These are phyloP conservation scores for Erodium trifolium DNA, from an alignment of 441 rosid species.

Conservation along the genomic window DNA sequence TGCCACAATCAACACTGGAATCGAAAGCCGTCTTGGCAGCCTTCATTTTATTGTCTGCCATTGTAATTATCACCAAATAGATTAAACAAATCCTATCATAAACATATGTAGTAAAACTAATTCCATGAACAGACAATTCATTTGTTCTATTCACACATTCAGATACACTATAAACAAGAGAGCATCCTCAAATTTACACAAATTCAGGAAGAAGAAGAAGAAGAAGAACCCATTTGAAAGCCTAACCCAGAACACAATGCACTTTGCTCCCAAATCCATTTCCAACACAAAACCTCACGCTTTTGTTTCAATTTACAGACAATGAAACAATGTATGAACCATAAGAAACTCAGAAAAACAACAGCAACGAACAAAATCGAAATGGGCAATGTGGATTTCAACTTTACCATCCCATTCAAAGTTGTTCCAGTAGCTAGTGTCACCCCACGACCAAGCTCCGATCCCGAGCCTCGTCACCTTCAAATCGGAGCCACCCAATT, in stretches of 20 bases:
- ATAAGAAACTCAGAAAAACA: background rate
- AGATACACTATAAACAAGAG: no score
- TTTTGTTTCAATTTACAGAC: background rate
- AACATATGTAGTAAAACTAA: no score
- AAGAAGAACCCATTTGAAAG: no score
- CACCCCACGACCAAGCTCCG: constrained; percentile 99
- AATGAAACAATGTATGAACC: background rate
- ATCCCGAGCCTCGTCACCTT: constrained; percentile 72
- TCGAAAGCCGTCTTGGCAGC: constrained; percentile 79
- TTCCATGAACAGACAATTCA: no score
- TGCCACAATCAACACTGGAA: constrained; percentile 55
- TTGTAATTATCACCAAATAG: background rate
- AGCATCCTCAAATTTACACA: no score
- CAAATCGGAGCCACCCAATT: constrained; percentile 76
- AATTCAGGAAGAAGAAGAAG: no score
- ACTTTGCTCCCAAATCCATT: no score
- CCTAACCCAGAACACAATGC: no score
- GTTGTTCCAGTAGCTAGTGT: constrained; percentile 84
- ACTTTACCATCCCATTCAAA: constrained; percentile 78
- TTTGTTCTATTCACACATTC: no score
- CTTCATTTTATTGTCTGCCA: constrained; percentile 73
- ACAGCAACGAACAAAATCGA: background rate
- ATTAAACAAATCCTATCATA: background rate
- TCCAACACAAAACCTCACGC: no score
- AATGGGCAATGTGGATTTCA: background rate